A percentile compares a stretch with the other conserved stretches of the same genome.
Evolutionary conservation across 345 rosid species (phyloP).

Genomic region (Gossypium arboreum): DNA sequence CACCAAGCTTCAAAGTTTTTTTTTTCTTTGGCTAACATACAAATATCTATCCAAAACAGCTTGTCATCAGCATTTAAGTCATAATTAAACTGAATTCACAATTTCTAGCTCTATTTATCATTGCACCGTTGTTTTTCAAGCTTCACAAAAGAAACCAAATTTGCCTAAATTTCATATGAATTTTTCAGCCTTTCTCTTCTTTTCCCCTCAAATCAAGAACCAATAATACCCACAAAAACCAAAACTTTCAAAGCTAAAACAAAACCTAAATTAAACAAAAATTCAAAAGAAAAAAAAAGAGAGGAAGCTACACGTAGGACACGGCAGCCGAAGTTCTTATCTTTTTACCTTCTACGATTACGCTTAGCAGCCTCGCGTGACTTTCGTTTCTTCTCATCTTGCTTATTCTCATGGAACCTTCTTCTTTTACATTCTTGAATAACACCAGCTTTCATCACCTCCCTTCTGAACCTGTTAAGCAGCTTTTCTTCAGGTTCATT

Average conservation of each 20-base stretch:
- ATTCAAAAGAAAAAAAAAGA: not conserved
- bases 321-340: not conserved
- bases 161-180: no score
- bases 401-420: conserved; percentile 62
- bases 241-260: not conserved
- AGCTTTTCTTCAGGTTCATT: conserved; percentile 57
- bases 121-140: no score
- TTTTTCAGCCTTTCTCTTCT: no score
- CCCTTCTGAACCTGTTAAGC: conserved; percentile 61
- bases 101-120: not conserved
- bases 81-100: not conserved
- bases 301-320: not conserved
- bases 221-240: not conserved
- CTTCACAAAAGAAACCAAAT: no score
- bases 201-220: not conserved
- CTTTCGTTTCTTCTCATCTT: conserved; percentile 78
- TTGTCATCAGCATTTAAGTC: not conserved
- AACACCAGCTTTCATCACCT: conserved; percentile 76
- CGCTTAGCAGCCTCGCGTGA: conserved; percentile 86
- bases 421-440: conserved; percentile 76
- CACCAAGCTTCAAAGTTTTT: not conserved
- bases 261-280: not conserved
- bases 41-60: not conserved
- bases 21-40: not conserved
- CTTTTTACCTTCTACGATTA: conserved; percentile 58